phyloP scores from a whole-genome alignment of 306 rosid genomes.

The Neltuma alba region DNA sequence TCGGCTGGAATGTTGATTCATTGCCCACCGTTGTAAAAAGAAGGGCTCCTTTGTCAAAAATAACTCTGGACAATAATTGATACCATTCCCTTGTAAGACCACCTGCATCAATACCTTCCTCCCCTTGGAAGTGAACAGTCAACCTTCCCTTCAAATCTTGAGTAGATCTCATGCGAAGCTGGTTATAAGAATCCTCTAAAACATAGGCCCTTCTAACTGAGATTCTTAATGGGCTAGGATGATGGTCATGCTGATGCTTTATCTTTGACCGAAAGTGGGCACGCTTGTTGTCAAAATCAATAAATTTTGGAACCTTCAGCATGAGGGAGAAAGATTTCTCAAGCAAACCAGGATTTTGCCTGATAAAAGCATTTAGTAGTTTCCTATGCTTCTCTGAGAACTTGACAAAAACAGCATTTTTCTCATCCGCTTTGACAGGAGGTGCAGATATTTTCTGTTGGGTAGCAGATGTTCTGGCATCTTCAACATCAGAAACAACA shows the following conservation, averaged over 20 bases:
- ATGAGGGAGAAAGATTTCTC: slow-evolving; percentile 93
- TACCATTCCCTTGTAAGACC: slow-evolving; percentile 99
- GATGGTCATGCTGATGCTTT: slow-evolving; percentile 96
- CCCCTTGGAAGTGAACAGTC: slow-evolving; percentile 99
- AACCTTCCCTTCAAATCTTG: slow-evolving; percentile 93
- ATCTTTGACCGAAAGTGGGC: slow-evolving; percentile 96
- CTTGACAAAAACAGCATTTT: slow-evolving; percentile 74
- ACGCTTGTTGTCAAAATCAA: slow-evolving; percentile 97
- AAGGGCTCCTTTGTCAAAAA: slow-evolving; percentile 96
- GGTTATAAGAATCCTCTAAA: slow-evolving; percentile 97
- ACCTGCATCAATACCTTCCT: slow-evolving; percentile 99
- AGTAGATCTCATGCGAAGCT: slow-evolving; percentile 89
- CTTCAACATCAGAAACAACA: slow-evolving; percentile 70
- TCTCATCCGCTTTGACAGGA: slow-evolving; percentile 77
- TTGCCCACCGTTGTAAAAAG: slow-evolving; percentile 98
- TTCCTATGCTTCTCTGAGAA: slow-evolving; percentile 97
- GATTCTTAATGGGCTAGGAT: slow-evolving; percentile 91
- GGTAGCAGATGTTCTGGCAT: slow-evolving; percentile 60
- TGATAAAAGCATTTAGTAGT: slow-evolving; percentile 88
- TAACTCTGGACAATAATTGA: slow-evolving; percentile 92
- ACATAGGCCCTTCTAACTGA: slow-evolving; percentile 97
- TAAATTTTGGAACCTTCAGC: slow-evolving; percentile 94
- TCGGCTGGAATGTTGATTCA: slow-evolving; percentile 98
- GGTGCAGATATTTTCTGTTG: slow-evolving; percentile 66
- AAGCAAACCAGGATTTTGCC: slow-evolving; percentile 98